Evolutionary conservation across 345 rosid genomes (phyloP).

Genomic region (Tarenaya hassleriana): DNA sequence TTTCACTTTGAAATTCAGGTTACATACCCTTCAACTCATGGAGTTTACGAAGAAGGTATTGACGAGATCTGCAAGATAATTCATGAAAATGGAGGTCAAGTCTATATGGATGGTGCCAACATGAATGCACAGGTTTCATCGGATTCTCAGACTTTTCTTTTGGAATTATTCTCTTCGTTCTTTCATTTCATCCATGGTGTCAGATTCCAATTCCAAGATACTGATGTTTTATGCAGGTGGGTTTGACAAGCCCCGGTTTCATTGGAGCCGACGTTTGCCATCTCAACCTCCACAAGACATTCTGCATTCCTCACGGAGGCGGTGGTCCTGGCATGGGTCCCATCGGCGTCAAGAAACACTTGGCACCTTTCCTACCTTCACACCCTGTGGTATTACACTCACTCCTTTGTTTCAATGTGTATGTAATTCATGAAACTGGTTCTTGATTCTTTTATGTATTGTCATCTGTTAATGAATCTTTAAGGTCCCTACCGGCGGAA

Average conservation of each 20-base stretch:
- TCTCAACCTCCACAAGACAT: slow-evolving; percentile 97
- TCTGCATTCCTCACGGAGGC: slow-evolving; percentile 98
- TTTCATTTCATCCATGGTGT: too few species aligned
- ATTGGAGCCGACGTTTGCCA: slow-evolving; percentile 99
- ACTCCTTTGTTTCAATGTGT: slow-evolving; percentile 8
- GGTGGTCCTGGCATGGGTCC: slow-evolving; percentile 99
- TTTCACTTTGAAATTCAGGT: slow-evolving; percentile 39
- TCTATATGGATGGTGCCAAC: slow-evolving; percentile 99
- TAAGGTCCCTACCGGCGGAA: slow-evolving; percentile 74
- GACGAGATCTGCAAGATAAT: slow-evolving; percentile 92
- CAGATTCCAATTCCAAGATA: neutral
- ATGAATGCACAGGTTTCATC: slow-evolving; percentile 99
- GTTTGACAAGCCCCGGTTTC: slow-evolving; percentile 97
- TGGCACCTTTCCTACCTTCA: slow-evolving; percentile 93
- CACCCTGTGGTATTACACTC: slow-evolving; percentile 74
- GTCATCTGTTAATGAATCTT: slow-evolving; percentile 10
- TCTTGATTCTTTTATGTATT: neutral
- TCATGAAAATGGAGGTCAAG: slow-evolving; percentile 96
- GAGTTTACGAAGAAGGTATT: slow-evolving; percentile 95
- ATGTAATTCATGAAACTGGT: slow-evolving; percentile 12
- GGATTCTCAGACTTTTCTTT: too few species aligned
- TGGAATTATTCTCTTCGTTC: neutral
- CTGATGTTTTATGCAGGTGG: slow-evolving; percentile 48
- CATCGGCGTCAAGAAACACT: slow-evolving; percentile 92
- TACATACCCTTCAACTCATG: slow-evolving; percentile 97